Evolutionary conservation across 139 green algal species (phyloP).

Genomic region (Eudorina sp.): DNA sequence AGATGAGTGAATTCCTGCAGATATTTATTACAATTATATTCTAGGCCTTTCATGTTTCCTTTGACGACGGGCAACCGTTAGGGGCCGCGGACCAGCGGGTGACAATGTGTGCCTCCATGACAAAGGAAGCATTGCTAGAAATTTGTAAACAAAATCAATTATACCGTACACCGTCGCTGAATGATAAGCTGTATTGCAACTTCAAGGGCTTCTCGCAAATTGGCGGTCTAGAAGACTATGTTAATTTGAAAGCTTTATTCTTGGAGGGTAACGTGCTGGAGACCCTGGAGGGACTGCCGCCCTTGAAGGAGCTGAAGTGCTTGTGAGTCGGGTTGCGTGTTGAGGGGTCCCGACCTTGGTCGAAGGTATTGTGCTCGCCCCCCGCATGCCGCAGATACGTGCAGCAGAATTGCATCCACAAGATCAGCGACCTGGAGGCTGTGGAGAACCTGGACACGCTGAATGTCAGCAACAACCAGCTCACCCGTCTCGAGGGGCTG

Average conservation of each 20-base stretch:
- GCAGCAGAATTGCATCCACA: slow-evolving; percentile 87
- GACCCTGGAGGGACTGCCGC: slow-evolving; percentile 79
- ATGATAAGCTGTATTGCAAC: slow-evolving; percentile 92
- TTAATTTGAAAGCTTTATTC: slow-evolving; percentile 85
- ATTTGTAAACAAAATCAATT: slow-evolving; percentile 85
- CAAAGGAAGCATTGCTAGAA: slow-evolving; percentile 59
- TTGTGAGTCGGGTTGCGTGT: slow-evolving; percentile 79
- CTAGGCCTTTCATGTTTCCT: background rate
- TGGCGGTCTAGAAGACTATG: slow-evolving; percentile 82
- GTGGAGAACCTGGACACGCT: slow-evolving; percentile 82
- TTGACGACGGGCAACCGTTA: background rate
- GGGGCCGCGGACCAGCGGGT: background rate
- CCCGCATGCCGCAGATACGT: slow-evolving; percentile 73
- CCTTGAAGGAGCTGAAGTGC: slow-evolving; percentile 84
- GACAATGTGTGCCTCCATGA: slow-evolving; percentile 71
- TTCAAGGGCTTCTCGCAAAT: slow-evolving; percentile 87
- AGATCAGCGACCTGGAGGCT: slow-evolving; percentile 60
- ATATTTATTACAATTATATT: background rate
- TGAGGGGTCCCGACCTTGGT: background rate
- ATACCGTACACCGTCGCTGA: slow-evolving; percentile 86
- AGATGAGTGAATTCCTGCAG: too few relatives aligned
- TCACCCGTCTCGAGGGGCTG: slow-evolving; percentile 75
- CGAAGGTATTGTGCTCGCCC: background rate
- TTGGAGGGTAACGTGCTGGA: slow-evolving; percentile 91
- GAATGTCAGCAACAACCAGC: slow-evolving; percentile 88